Conservation (phyloP, 2,329 filamentous ascomycete species). For the Calonectria honghensis region DNA sequence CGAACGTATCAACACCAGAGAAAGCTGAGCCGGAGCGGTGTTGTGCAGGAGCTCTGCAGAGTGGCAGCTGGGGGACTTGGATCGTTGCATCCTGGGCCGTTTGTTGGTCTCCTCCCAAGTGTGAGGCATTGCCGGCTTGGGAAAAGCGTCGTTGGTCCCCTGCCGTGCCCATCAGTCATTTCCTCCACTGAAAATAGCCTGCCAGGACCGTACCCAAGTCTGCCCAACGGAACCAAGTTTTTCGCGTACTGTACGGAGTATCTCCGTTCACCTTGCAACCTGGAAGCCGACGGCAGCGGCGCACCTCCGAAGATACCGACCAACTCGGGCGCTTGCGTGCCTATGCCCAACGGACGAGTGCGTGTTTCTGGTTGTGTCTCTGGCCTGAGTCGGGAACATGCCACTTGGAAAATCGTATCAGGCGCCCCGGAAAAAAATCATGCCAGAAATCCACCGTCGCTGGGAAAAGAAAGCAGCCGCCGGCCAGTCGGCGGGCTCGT, state of each 20-base stretch:
- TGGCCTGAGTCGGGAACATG: constrained; percentile 33
- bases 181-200: constrained; percentile 9
- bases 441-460: constrained; percentile 32
- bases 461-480: constrained; percentile 16
- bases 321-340: not conserved
- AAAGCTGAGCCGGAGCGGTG: not conserved
- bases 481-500: not conserved
- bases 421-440: constrained; percentile 38
- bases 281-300: not conserved
- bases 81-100: constrained; percentile 11
- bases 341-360: not conserved
- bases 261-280: constrained; percentile 17
- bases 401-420: constrained; percentile 38
- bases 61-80: constrained; percentile 7
- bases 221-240: not conserved
- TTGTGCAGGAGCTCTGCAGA: constrained; percentile 6
- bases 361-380: not conserved
- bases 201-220: constrained; percentile 6
- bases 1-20: constrained; percentile 7
- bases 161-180: constrained; percentile 6
- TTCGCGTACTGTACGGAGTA: constrained; percentile 20
- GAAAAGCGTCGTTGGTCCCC: constrained; percentile 42
- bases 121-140: constrained; percentile 50
- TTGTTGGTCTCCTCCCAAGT: constrained; percentile 30
- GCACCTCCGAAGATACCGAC: constrained; percentile 7